Conservation (phyloP, 1,284 basidiomycete genomes). For the Cryptococcus sp. region DNA sequence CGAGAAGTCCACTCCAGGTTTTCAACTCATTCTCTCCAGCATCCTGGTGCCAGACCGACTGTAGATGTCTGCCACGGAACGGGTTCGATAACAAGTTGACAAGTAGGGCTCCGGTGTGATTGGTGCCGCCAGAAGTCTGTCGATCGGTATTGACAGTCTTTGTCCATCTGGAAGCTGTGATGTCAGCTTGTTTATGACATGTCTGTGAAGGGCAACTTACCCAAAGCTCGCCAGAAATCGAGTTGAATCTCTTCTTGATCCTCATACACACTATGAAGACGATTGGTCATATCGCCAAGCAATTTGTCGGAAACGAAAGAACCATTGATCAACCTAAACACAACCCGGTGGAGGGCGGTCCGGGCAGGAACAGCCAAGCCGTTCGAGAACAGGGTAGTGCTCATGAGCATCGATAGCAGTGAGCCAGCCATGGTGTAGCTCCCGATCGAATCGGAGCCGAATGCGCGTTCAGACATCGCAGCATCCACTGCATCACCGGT, state of each 20-base stretch:
- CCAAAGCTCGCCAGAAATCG: constrained; percentile 36
- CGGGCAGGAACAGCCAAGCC: constrained; percentile 8
- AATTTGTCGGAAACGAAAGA: constrained; percentile 23
- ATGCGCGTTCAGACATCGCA: constrained; percentile 8
- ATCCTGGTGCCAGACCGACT: constrained; percentile 32
- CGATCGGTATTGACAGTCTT: constrained; percentile 26
- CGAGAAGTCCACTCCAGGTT: constrained; percentile 31
- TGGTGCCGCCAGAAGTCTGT: constrained; percentile 15
- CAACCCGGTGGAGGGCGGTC: constrained; percentile 13
- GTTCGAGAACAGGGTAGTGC: constrained; percentile 14
- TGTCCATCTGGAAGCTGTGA: constrained; percentile 29
- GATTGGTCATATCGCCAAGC: constrained; percentile 39
- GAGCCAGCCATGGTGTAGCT: constrained; percentile 18
- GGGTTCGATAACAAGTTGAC: constrained; percentile 37
- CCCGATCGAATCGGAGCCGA: constrained; percentile 18
- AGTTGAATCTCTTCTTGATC: constrained; percentile 28
- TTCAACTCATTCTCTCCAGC: constrained; percentile 21
- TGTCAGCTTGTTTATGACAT: constrained; percentile 1
- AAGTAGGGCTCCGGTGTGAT: constrained; percentile 40
- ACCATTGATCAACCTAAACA: constrained; percentile 16
- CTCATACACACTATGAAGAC: constrained; percentile 36
- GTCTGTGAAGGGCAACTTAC: constrained; percentile 9
- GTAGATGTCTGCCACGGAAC: constrained; percentile 26
- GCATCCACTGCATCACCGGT: constrained; percentile 6
- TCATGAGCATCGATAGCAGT: constrained; percentile 28